These are phyloP conservation scores for Saccharomyces pastorianus DNA, from an alignment of 1,139 yeast species.

Conservation along the genomic window DNA sequence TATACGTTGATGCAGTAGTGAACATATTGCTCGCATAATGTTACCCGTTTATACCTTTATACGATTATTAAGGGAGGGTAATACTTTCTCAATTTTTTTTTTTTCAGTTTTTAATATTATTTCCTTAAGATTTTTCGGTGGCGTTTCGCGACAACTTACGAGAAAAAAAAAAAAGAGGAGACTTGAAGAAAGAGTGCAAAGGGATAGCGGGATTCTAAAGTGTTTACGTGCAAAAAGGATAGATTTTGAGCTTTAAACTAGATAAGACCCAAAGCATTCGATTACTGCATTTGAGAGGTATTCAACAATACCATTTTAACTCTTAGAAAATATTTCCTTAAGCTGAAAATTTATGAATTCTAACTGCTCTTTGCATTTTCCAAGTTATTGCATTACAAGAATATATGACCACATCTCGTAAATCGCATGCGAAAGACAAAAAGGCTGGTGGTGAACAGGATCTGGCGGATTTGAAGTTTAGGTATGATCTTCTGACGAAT, in stretches of 20 bases:
- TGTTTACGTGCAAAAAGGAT: neutral
- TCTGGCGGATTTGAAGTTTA: slow-evolving; percentile 23
- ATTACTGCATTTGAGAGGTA: neutral
- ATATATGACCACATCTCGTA: slow-evolving; percentile 4
- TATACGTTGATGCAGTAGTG: too few relatives aligned
- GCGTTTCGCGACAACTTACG: neutral
- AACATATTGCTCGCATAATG: neutral
- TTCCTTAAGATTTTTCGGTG: neutral
- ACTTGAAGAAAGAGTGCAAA: neutral
- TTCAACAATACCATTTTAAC: neutral
- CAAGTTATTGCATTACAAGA: slow-evolving; percentile 2
- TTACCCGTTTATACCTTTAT: neutral
- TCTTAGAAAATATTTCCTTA: neutral
- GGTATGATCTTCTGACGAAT: slow-evolving; percentile 33
- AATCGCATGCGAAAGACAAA: neutral
- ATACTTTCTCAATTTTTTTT: neutral
- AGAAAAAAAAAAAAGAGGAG: neutral
- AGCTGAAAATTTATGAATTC: neutral
- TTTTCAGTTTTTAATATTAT: neutral
- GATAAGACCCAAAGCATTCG: neutral
- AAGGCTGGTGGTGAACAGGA: slow-evolving; percentile 3
- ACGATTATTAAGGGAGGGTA: neutral
- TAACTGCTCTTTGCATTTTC: neutral
- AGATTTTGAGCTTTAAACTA: neutral
- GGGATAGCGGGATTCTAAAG: neutral